Evolutionary conservation across 768 basidiomycete species (phyloP).

Genomic region (Pisolithus orientalis): DNA sequence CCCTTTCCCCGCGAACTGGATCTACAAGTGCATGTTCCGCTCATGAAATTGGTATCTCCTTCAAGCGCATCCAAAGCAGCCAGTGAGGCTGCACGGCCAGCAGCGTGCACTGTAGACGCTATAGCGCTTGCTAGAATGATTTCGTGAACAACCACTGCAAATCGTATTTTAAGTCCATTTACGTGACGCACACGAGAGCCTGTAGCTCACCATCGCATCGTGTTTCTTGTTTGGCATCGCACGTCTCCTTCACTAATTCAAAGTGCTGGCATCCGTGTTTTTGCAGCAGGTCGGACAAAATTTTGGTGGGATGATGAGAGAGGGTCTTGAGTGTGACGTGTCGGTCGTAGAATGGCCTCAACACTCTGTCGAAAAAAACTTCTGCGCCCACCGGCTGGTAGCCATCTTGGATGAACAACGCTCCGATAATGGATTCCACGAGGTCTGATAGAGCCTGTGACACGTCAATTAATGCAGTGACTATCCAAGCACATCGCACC

Average conservation of each 20-base stretch:
- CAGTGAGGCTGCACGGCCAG: slow-evolving; percentile 55
- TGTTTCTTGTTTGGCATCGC: slow-evolving; percentile 27
- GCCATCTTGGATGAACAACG: slow-evolving; percentile 70
- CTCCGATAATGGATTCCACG: slow-evolving; percentile 75
- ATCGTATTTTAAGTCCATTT: slow-evolving; percentile 8
- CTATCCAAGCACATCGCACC: slow-evolving; percentile 32
- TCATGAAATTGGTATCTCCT: slow-evolving; percentile 55
- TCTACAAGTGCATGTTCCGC: slow-evolving; percentile 64
- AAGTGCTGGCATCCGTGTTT: slow-evolving; percentile 66
- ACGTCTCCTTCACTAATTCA: slow-evolving; percentile 48
- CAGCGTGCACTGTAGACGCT: slow-evolving; percentile 44
- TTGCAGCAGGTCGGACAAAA: slow-evolving; percentile 68
- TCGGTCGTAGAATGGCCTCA: slow-evolving; percentile 75
- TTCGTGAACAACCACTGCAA: slow-evolving; percentile 62
- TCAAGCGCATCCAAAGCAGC: slow-evolving; percentile 67
- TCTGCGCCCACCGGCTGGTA: slow-evolving; percentile 58
- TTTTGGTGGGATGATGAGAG: slow-evolving; percentile 71
- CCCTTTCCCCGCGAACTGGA: slow-evolving; percentile 27
- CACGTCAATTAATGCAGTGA: neutral
- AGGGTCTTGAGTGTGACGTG: slow-evolving; percentile 69
- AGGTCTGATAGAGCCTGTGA: slow-evolving; percentile 69
- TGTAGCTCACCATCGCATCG: slow-evolving; percentile 46
- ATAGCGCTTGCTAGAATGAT: slow-evolving; percentile 53
- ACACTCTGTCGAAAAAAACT: slow-evolving; percentile 56
- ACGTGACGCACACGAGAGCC: slow-evolving; percentile 4